These are phyloP conservation scores for Nannochloropsis granulata DNA, from an alignment of 108 stramenopile species.

Conservation along the genomic window DNA sequence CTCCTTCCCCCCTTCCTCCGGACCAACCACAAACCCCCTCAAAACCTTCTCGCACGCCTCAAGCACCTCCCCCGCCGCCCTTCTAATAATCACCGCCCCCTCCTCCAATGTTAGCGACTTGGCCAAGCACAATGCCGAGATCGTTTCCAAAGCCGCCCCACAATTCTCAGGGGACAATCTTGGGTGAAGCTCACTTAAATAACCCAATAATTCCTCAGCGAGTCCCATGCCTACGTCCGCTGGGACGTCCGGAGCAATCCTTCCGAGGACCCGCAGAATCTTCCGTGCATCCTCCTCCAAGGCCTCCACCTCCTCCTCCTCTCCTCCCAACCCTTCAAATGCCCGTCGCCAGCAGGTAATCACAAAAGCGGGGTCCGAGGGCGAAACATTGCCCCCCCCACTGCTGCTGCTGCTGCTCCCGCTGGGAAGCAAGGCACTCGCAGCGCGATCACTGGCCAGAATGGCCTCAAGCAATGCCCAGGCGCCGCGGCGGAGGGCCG, in stretches of 20 bases:
- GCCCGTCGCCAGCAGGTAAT: slow-evolving; percentile 14
- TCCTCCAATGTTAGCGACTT: neutral
- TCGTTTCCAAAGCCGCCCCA: neutral
- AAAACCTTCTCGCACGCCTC: neutral
- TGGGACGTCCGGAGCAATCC: slow-evolving; percentile 3
- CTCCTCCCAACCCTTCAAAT: neutral
- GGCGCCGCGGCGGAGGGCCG: slow-evolving; percentile 1
- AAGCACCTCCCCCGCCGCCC: neutral
- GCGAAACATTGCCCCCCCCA: neutral
- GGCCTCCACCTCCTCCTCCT: neutral
- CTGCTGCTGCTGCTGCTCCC: neutral
- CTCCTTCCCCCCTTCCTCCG: neutral
- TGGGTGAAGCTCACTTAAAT: neutral
- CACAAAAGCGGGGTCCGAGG: slow-evolving; percentile 17
- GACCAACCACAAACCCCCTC: neutral
- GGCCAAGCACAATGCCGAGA: slow-evolving; percentile 14
- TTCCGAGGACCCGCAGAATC: slow-evolving; percentile 8
- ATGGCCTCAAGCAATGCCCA: slow-evolving; percentile 10
- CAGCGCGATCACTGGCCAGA: neutral
- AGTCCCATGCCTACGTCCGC: slow-evolving; percentile 3
- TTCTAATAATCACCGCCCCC: neutral
- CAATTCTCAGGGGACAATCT: neutral
- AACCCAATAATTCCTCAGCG: slow-evolving; percentile 7
- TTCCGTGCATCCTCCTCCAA: slow-evolving; percentile 3
- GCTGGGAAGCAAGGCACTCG: neutral